phyloP scores from a whole-genome alignment of 2,329 filamentous ascomycete species.

The Claviceps humidiphila region DNA sequence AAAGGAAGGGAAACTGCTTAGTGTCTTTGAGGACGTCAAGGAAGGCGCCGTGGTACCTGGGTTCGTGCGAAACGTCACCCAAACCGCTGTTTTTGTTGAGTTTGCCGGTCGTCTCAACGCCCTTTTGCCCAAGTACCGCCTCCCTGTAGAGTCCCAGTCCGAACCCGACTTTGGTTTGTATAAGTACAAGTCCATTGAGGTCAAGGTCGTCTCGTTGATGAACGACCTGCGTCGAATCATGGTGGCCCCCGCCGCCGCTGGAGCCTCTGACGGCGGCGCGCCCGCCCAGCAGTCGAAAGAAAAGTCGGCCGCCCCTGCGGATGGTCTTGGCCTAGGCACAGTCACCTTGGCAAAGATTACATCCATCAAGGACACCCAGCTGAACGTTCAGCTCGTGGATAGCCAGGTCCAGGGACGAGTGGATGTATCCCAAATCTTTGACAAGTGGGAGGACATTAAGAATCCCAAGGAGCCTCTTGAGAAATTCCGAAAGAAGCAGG shows the following conservation, averaged over 20 bases:
- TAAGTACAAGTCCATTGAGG: conserved; percentile 61
- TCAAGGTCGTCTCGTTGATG: conserved; percentile 62
- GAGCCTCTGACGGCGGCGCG: conserved; percentile 33
- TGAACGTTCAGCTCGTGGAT: conserved; percentile 81
- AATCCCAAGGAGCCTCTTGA: conserved; percentile 68
- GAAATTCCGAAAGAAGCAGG: conserved; percentile 57
- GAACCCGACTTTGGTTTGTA: conserved; percentile 67
- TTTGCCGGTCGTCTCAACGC: conserved; percentile 69
- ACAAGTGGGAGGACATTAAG: conserved; percentile 74
- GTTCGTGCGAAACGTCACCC: conserved; percentile 74
- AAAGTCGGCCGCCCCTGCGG: conserved; percentile 30
- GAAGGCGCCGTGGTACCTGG: conserved; percentile 58
- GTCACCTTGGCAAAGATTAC: conserved; percentile 63
- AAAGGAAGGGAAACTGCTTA: conserved; percentile 58
- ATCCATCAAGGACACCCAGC: conserved; percentile 80
- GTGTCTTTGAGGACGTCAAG: conserved; percentile 56
- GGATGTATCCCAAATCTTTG: conserved; percentile 81
- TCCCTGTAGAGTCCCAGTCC: conserved; percentile 55
- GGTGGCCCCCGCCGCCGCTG: conserved; percentile 34
- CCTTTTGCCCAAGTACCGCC: conserved; percentile 64
- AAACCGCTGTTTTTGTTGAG: conserved; percentile 74
- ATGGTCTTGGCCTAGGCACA: conserved; percentile 62
- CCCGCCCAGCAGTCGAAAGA: conserved; percentile 24
- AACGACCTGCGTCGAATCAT: conserved; percentile 55
- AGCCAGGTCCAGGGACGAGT: conserved; percentile 67